These are phyloP conservation scores for Ophiostoma himal-ulmi DNA, from an alignment of 2,329 filamentous ascomycete genomes.

Conservation along the genomic window DNA sequence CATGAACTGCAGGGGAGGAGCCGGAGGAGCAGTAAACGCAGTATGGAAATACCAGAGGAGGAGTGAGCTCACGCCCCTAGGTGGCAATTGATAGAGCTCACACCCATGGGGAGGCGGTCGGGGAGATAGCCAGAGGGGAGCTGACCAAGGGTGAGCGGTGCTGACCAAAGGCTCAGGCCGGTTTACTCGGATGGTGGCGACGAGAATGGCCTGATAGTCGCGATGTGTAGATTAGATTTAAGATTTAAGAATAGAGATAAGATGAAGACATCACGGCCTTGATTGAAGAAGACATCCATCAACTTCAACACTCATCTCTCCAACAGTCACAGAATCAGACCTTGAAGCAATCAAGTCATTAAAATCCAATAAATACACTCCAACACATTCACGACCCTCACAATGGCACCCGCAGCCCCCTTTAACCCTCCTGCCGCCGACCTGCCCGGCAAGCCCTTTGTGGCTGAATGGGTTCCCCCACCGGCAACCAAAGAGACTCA, in stretches of 20 bases:
- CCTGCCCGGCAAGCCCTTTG: conserved; percentile 38
- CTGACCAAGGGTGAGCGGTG: conserved; percentile 3
- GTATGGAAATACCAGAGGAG: background rate
- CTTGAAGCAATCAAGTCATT: background rate
- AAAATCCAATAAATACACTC: background rate
- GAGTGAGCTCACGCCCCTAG: background rate
- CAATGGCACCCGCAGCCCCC: conserved; percentile 33
- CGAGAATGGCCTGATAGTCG: background rate
- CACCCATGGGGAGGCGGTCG: background rate
- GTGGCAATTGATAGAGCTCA: conserved; percentile 5
- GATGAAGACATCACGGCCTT: conserved; percentile 5
- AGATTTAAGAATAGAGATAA: conserved; percentile 7
- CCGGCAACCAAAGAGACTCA: conserved; percentile 41
- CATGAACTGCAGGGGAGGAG: background rate
- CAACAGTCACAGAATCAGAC: background rate
- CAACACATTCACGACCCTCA: background rate
- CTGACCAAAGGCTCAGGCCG: background rate
- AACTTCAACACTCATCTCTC: background rate
- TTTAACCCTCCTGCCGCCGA: conserved; percentile 39
- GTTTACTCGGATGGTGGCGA: background rate
- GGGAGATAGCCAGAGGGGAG: conserved; percentile 1
- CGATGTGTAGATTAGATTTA: background rate
- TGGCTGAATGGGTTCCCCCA: conserved; percentile 41
- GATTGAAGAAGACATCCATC: background rate
- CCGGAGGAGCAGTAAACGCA: background rate